Conservation (phyloP, 352 stramenopile species). For the Globisporangium recalcitrans region DNA sequence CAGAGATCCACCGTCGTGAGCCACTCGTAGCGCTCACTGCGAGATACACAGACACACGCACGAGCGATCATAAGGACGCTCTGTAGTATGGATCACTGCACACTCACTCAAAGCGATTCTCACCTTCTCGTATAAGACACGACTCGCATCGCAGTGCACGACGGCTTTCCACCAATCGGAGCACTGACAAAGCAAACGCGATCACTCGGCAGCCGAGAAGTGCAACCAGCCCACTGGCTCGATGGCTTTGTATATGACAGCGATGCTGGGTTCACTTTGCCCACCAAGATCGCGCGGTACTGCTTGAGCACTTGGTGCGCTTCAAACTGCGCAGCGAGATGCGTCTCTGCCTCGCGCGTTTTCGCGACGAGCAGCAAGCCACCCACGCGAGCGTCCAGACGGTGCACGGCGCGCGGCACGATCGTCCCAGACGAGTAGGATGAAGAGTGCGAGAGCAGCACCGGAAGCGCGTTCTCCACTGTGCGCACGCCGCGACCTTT, state of each 20-base stretch:
- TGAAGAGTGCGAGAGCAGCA: constrained; percentile 19
- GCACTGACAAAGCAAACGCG: constrained; percentile 24
- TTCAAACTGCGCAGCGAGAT: constrained; percentile 43
- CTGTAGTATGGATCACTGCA: too few relatives aligned
- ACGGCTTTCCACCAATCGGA: constrained; percentile 24
- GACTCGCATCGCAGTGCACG: constrained; percentile 28
- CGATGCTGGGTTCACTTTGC: constrained; percentile 14
- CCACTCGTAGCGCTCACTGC: constrained; percentile 45
- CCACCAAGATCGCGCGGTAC: constrained; percentile 52
- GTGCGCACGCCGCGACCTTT: constrained; percentile 48
- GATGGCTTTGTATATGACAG: neutral
- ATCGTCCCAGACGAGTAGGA: neutral
- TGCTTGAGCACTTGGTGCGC: constrained; percentile 38
- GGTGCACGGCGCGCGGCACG: constrained; percentile 43
- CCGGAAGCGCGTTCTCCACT: constrained; percentile 38
- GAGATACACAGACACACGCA: neutral
- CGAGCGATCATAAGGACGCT: too few relatives aligned
- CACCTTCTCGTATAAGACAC: constrained; percentile 33
- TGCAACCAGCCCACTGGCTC: neutral
- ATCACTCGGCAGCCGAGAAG: neutral
- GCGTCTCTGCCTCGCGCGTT: constrained; percentile 37
- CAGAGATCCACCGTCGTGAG: constrained; percentile 64
- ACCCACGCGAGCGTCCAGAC: constrained; percentile 55
- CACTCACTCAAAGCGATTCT: too few relatives aligned
- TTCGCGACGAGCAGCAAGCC: constrained; percentile 61